These are phyloP conservation scores for Phytophthora lateralis DNA, from an alignment of 352 stramenopile genomes.

Conservation along the genomic window DNA sequence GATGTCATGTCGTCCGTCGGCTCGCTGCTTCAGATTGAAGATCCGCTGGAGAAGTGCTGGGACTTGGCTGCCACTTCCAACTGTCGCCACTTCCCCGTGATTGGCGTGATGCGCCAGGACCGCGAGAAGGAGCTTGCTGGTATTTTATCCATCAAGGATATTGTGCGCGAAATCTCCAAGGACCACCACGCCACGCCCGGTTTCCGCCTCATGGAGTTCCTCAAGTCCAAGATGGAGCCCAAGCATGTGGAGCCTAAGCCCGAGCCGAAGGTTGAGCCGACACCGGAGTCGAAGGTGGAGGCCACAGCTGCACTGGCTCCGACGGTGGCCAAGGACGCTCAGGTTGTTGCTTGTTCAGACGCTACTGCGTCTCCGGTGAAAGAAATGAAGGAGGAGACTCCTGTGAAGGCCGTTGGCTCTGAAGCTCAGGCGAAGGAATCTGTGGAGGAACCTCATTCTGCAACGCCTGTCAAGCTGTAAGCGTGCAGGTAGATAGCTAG, in stretches of 20 bases:
- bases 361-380: not conserved
- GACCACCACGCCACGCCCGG: slow-evolving; percentile 70
- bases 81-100: slow-evolving; percentile 85
- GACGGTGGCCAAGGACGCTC: slow-evolving; percentile 13
- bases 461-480: slow-evolving; percentile 24
- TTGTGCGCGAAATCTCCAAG: slow-evolving; percentile 86
- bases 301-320: slow-evolving; percentile 1
- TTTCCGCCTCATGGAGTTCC: slow-evolving; percentile 86
- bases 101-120: slow-evolving; percentile 74
- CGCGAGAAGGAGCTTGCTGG: slow-evolving; percentile 83
- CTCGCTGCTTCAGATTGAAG: slow-evolving; percentile 74
- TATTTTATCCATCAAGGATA: slow-evolving; percentile 87
- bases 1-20: slow-evolving; percentile 66
- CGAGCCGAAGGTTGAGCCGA: slow-evolving; percentile 23
- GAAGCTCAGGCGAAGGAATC: slow-evolving; percentile 14
- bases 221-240: slow-evolving; percentile 79
- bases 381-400: slow-evolving; percentile 13
- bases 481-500: slow-evolving; percentile 14
- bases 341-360: slow-evolving; percentile 14
- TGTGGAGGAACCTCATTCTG: slow-evolving; percentile 15
- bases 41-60: slow-evolving; percentile 83
- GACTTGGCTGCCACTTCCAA: slow-evolving; percentile 64
- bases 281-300: slow-evolving; percentile 22
- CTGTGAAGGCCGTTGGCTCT: slow-evolving; percentile 5
- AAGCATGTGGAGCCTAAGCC: slow-evolving; percentile 44